These are phyloP conservation scores for Fusarium hainanense DNA, from an alignment of 2,329 filamentous ascomycete species.

Conservation along the genomic window DNA sequence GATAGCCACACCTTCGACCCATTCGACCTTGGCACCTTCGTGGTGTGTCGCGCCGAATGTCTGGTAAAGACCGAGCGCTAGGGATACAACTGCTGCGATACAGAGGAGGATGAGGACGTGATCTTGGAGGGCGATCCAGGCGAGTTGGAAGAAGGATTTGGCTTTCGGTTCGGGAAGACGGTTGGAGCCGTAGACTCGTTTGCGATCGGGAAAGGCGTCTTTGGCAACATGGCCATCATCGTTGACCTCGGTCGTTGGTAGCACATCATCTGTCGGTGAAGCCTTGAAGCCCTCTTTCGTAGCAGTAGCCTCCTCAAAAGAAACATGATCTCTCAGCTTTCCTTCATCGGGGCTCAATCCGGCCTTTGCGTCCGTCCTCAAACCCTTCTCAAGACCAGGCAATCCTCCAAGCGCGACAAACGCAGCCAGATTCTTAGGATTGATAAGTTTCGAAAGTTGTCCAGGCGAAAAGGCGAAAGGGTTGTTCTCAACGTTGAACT, in stretches of 20 bases:
- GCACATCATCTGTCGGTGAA: neutral
- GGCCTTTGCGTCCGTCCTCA: conserved; percentile 74
- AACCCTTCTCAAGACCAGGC: conserved; percentile 76
- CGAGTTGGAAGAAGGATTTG: conserved; percentile 67
- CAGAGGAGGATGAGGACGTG: conserved; percentile 73
- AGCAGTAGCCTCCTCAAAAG: conserved; percentile 72
- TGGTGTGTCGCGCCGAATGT: conserved; percentile 62
- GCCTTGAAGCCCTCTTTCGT: conserved; percentile 11
- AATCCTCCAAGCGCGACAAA: conserved; percentile 82
- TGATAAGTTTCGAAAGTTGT: conserved; percentile 82
- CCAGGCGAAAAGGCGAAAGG: conserved; percentile 85
- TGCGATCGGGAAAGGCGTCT: conserved; percentile 33
- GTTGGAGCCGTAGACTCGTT: conserved; percentile 54
- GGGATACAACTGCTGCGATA: conserved; percentile 71
- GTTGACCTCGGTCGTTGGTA: neutral
- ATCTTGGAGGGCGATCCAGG: conserved; percentile 76
- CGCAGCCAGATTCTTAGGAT: conserved; percentile 84
- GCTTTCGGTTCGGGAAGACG: conserved; percentile 70
- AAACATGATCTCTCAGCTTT: conserved; percentile 68
- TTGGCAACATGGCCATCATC: conserved; percentile 1
- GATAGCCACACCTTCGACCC: conserved; percentile 75
- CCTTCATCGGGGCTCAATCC: conserved; percentile 81
- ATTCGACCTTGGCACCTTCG: conserved; percentile 64
- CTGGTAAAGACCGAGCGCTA: conserved; percentile 75
- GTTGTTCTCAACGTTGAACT: conserved; percentile 78